Percentiles rank a stretch among this genome's conserved stretches.
These are phyloP conservation scores for Elsinoe perseae DNA, from an alignment of 2,329 filamentous ascomycete species.

Conservation along the genomic window DNA sequence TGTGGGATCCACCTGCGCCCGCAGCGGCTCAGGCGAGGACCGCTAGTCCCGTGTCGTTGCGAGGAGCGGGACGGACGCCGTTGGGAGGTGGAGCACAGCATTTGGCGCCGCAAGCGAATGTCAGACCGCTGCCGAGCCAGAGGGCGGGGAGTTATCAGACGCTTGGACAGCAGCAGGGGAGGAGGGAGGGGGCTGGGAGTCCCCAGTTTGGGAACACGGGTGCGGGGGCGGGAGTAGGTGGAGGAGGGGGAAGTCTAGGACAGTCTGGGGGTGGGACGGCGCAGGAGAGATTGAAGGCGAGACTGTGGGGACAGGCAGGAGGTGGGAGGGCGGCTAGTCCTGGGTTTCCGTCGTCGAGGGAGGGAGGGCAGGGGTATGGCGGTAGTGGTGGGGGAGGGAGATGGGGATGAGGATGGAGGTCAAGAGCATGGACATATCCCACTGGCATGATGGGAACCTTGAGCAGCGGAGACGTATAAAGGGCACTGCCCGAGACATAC, in stretches of 20 bases:
- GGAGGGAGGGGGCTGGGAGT: slow-evolving; percentile 32
- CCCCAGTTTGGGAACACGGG: slow-evolving; percentile 18
- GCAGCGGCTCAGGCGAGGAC: slow-evolving; percentile 35
- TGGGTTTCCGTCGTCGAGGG: neutral
- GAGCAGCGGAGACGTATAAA: no score
- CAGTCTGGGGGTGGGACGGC: slow-evolving; percentile 47
- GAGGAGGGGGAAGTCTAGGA: slow-evolving; percentile 33
- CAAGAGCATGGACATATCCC: neutral
- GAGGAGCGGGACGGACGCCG: slow-evolving; percentile 25
- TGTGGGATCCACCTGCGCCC: slow-evolving; percentile 47
- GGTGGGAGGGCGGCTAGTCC: slow-evolving; percentile 12
- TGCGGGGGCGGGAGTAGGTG: slow-evolving; percentile 24
- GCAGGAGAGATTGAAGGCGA: slow-evolving; percentile 73
- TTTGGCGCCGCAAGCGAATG: slow-evolving; percentile 36
- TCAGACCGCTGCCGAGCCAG: slow-evolving; percentile 62
- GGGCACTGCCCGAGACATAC: no score
- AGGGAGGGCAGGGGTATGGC: neutral
- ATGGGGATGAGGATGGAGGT: neutral
- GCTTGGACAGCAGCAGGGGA: slow-evolving; percentile 27
- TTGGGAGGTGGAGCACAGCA: slow-evolving; percentile 30
- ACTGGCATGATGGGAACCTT: neutral
- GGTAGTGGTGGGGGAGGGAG: slow-evolving; percentile 2
- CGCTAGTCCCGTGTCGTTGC: slow-evolving; percentile 23
- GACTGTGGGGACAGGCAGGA: slow-evolving; percentile 51
- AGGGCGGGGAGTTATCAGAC: slow-evolving; percentile 67